Conservation (phyloP, 2,329 filamentous ascomycete species). For the Nakataea oryzae region DNA sequence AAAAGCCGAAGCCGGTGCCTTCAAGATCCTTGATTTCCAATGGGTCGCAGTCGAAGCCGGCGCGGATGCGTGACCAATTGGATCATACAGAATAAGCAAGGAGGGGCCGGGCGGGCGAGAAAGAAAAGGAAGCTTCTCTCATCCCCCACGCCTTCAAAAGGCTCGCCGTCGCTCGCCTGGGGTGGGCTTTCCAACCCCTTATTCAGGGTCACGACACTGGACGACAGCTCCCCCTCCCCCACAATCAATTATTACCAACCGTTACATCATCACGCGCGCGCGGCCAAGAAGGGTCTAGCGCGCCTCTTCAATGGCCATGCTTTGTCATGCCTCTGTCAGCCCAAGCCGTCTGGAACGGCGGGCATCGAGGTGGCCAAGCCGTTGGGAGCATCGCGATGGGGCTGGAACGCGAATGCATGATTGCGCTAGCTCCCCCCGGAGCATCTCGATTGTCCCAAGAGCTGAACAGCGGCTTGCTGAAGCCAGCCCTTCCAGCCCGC, state of each 20-base stretch:
- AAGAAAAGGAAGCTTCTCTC: background rate
- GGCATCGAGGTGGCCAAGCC: no score
- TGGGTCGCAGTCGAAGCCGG: background rate
- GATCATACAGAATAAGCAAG: background rate
- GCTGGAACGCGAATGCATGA: background rate
- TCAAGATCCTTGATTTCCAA: background rate
- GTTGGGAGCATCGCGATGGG: no score
- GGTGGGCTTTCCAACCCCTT: background rate
- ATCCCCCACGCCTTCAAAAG: slow-evolving; percentile 4
- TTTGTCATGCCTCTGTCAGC: background rate
- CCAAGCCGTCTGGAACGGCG: no score
- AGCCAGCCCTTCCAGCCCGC: background rate
- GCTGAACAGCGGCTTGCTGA: background rate
- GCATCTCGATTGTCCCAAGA: no score
- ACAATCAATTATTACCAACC: slow-evolving; percentile 3
- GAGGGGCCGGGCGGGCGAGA: background rate
- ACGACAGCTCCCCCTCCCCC: background rate
- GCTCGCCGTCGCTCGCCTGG: slow-evolving; percentile 2
- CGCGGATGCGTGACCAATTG: background rate
- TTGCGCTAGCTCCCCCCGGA: no score
- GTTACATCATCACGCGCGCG: slow-evolving; percentile 7
- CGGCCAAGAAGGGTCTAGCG: slow-evolving; percentile 1
- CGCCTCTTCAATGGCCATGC: background rate
- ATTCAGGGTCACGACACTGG: background rate
- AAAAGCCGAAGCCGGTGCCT: background rate